Evolutionary conservation across 345 rosid species (phyloP), one percentile per base, ranked within the genome.

Genomic region (Garcia nutans): DNA sequence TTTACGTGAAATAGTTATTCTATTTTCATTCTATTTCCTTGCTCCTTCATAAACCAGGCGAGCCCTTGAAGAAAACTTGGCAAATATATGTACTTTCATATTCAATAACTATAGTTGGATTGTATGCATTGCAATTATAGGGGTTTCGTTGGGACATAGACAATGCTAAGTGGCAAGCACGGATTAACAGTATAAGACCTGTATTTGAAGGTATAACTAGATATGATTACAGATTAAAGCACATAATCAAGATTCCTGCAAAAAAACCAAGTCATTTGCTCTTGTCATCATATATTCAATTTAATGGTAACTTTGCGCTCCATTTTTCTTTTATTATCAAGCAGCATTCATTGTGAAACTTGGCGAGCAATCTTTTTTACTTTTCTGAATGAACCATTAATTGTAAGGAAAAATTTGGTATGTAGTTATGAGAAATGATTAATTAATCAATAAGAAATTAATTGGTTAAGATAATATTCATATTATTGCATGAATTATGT

Each of bases 101-200:
- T 42, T 63, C 17, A 72, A 37, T 76, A 70, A 55, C 56, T 41
- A 28, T 28, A 47, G 47, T 76, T 64, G 47, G 70, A 41, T 44
- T 63, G 61, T 65, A 22, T 71, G 56, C 8, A 28, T 73, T 80
- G 74, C 77, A 68, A 73, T 72, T 80, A 37, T 77, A 90, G 98
- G 97, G 98, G 61, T 93, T 91, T 82, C 83, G 85, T 45, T 91
- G 99, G 99, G 99, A 97, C 59, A 77, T 93, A 58, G 94, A 91
- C 42, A 89, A 93, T 49, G 85, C 91, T 70, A 81, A 80, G 82
- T 92, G 98, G 99, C 85, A 91, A 77, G 94, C 68, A 78, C 90
- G 98, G 80, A 97, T 91, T 78, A 87, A 85, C 78, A 95, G 93
- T 74, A 71, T 95, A 74, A 91, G 81, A 84, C 86, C 91, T 78